Conservation (phyloP, 169 alveolate species). For the Perkinsus chesapeaki region DNA sequence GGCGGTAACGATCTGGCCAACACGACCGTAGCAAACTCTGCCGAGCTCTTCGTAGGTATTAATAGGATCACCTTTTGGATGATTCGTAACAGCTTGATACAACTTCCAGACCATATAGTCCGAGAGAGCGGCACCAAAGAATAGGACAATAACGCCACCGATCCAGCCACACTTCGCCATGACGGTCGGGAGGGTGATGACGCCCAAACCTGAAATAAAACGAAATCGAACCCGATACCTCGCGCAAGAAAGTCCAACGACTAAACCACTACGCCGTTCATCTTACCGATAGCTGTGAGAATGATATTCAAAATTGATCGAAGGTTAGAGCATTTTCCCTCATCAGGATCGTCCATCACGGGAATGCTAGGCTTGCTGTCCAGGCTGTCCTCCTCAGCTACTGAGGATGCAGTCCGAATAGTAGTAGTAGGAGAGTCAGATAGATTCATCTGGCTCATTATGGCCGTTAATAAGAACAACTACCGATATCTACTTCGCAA, state of each 20-base stretch:
- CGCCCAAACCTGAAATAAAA: neutral
- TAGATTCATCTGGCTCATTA: neutral
- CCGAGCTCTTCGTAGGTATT: neutral
- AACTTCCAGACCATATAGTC: neutral
- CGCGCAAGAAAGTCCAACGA: neutral
- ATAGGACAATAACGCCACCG: neutral
- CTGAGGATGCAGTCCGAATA: neutral
- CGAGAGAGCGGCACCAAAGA: neutral
- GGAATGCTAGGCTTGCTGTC: neutral
- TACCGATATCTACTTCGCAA: neutral
- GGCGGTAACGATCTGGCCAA: neutral
- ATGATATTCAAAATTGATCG: neutral
- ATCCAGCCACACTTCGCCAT: constrained; percentile 3
- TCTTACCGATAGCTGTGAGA: neutral
- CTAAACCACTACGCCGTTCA: neutral
- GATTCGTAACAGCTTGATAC: neutral
- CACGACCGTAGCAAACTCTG: neutral
- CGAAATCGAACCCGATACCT: neutral
- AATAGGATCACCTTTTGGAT: neutral
- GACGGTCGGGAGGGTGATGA: neutral
- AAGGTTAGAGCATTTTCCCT: neutral
- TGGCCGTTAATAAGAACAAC: neutral
- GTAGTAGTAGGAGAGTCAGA: too few relatives aligned
- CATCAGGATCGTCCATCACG: neutral
- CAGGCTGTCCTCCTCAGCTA: neutral